phyloP scores from a whole-genome alignment of 2,329 filamentous ascomycete species.

The Aspergillus proliferans region DNA sequence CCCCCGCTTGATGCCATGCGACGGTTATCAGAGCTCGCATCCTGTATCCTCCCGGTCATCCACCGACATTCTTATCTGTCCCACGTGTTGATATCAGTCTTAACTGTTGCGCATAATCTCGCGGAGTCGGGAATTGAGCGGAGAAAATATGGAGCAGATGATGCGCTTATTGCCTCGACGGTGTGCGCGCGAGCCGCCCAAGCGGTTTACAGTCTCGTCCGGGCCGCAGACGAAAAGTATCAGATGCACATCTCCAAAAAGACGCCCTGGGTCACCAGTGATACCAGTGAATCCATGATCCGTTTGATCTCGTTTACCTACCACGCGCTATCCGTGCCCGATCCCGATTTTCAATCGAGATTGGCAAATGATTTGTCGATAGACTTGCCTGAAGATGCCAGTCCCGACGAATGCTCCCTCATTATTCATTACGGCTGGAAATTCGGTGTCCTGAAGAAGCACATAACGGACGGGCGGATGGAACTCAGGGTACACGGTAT shows the following conservation, averaged over 20 bases:
- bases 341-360: constrained; percentile 25
- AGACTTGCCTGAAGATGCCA: constrained; percentile 23
- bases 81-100: constrained; percentile 12
- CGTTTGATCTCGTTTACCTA: constrained; percentile 27
- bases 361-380: constrained; percentile 33
- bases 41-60: constrained; percentile 22
- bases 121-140: constrained; percentile 26
- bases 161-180: constrained; percentile 14
- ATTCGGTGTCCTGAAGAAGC: constrained; percentile 61
- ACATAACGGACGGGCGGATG: constrained; percentile 82
- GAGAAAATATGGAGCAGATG: constrained; percentile 15
- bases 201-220: constrained; percentile 23
- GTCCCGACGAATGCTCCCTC: constrained; percentile 21
- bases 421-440: constrained; percentile 55
- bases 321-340: constrained; percentile 22
- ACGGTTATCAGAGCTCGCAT: constrained; percentile 24
- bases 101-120: constrained; percentile 22
- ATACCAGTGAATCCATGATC: constrained; percentile 34
- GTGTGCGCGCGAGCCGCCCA: constrained; percentile 13
- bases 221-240: constrained; percentile 29
- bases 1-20: constrained; percentile 21
- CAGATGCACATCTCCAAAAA: constrained; percentile 38
- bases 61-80: constrained; percentile 24
- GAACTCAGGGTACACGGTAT: constrained; percentile 77
- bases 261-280: constrained; percentile 36